Evolutionary conservation across 1,284 basidiomycete genomes (phyloP), one percentile per base, ranked within the genome.

Genomic region (Chalciporus sp.): DNA sequence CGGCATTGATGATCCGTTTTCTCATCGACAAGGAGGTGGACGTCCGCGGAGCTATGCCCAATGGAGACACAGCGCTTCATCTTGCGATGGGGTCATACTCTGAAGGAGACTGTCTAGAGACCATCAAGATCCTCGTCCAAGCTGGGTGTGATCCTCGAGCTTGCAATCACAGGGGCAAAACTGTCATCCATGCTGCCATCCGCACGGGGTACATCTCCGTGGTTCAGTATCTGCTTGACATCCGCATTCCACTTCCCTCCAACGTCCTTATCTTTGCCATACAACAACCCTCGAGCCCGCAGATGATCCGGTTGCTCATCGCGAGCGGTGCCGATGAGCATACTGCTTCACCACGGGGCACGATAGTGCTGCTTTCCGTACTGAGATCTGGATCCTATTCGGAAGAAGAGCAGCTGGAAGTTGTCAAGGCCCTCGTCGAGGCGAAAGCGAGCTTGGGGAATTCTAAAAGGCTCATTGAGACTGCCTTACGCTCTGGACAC

Each of bases 31-130:
- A 26, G n/a, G 59, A 47, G 1, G 58, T 42, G 3, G 31, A 58
- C 6, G 37, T 58, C 0, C 17, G 26, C 0, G 35, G 19, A 28
- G 33, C 41, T 1, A 27, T 54, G 20, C 35, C 47, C 0, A 4
- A 33, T 31, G 59, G 58, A 4, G 27, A 50, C 19, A 58, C 50
- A 6, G 17, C 42, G 1, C 47, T 59, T 10, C 59, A 60, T 14
- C 23, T 3, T 1, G 35, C 35, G 27, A 8, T 60, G n/a, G 0
- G 16, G 17, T 7, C 1, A 5, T 0, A 31, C 10, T 12, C 0
- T 1, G 28, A 31, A 8, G 16, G 16, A n/a, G n/a, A 46, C 8
- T 3, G 17, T 28, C 27, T 60, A 9, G 42, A 35, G 2, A 23
- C 43, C 7, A 16, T 42, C 0, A 33, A 52, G 10, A 3, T 47